These are phyloP conservation scores for Brassica napus DNA, from an alignment of 345 rosid species.

Conservation along the genomic window Da-Ae NC_063446.1:27777001-27777500, in stretches of 20 bases:
- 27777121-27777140: slow-evolving; percentile 4
- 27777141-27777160: background rate
- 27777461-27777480: background rate
- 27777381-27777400: slow-evolving; percentile 42
- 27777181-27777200: background rate
- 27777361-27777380: slow-evolving; percentile 48
- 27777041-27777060: background rate
- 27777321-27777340: background rate
- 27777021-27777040: background rate
- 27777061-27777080: slow-evolving; percentile 3
- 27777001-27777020: background rate
- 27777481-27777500: slow-evolving; percentile 6
- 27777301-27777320: too few relatives aligned
- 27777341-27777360: slow-evolving; percentile 50
- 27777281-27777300: background rate
- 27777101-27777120: slow-evolving; percentile 13
- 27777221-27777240: background rate
- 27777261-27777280: background rate
- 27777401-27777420: slow-evolving; percentile 64
- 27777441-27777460: slow-evolving; percentile 22
- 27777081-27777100: background rate
- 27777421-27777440: slow-evolving; percentile 39
- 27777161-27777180: background rate
- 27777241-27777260: background rate
- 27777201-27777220: background rate